Evolutionary conservation across 2,329 filamentous ascomycete species (phyloP), one percentile per base, ranked within the genome.

Genomic region (Xylariales sp.): DNA sequence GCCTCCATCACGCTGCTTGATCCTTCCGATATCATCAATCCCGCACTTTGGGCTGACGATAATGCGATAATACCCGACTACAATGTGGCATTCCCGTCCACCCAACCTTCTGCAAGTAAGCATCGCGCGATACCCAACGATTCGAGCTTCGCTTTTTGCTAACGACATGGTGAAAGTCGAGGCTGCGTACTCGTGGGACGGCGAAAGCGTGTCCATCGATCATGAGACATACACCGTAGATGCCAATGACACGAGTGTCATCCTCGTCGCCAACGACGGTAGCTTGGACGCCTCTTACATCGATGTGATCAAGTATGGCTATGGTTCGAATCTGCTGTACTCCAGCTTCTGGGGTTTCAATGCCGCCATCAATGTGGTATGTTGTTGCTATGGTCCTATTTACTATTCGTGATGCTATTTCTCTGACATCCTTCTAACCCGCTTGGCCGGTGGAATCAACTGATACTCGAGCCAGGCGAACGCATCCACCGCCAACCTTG

Each of bases 291-390:
- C 14, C 4, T 37, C 34, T 8, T 29, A 37, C 15, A 7, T 37
- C 15, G 34, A 37, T 23, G 29, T 37, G 17, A n/a, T 37, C 24
- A 37, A 37, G 18, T 18, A 11, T 14, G 34, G 34, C 8, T 37
- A 37, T 16, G 29, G 34, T 16, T 37, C 34, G 11, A 37, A 37
- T 37, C 34, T 37, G 6, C 24, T 37, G 15, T 29, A 37, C 13
- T 24, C 34, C 17, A 37, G 34, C 18, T 37, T 37, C 13, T 37
- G 25, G 24, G 34, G 34, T 17, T 37, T 37, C 14, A 37, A 37
- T 14, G 34, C 34, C 5, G 34, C 34, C 8, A 17, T 37, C 24
- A 37, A 37, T 16, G 25, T 37, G 6, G 34, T 37, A 29, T 24
- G 34, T 29, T 6, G 11, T 27, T 6, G 14, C n/a, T n/a, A n/a